A percentile compares a stretch with the other conserved stretches of the same genome.
phyloP scores from a whole-genome alignment of 2,329 filamentous ascomycete species.

The Fulvia fulva region DNA sequence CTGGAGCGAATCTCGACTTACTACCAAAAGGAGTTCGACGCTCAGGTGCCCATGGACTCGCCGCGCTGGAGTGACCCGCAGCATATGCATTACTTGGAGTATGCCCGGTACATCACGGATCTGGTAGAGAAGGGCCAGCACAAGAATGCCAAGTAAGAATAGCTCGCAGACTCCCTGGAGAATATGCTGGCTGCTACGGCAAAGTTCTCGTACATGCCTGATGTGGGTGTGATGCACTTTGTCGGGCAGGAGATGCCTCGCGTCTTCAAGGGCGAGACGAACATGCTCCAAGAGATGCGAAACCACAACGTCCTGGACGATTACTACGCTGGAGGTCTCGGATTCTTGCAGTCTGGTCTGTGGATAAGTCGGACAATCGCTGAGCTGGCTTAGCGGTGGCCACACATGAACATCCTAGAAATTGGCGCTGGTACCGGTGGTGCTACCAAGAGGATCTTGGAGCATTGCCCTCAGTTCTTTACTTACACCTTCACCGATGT shows the following conservation, averaged over 20 bases:
- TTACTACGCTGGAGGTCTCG: slow-evolving; percentile 30
- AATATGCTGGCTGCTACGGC: neutral
- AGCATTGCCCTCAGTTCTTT: slow-evolving; percentile 22
- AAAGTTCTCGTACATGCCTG: neutral
- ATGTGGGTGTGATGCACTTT: neutral
- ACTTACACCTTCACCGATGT: slow-evolving; percentile 48
- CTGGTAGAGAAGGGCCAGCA: neutral
- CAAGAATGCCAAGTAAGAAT: neutral
- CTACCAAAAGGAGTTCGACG: neutral
- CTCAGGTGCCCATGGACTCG: neutral
- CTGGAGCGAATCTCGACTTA: neutral
- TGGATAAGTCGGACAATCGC: neutral
- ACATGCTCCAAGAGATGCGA: slow-evolving; percentile 37
- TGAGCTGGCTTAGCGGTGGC: slow-evolving; percentile 36
- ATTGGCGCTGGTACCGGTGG: slow-evolving; percentile 46
- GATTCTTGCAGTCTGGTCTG: neutral
- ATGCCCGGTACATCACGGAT: slow-evolving; percentile 2
- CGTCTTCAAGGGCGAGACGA: slow-evolving; percentile 33
- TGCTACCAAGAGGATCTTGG: slow-evolving; percentile 37
- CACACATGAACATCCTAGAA: slow-evolving; percentile 42
- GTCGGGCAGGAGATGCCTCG: slow-evolving; percentile 34
- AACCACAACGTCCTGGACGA: slow-evolving; percentile 34
- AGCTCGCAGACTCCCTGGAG: neutral
- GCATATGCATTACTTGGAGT: neutral
- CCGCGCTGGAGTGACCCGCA: neutral